Conservation (phyloP, 2,329 filamentous ascomycete genomes). For the Rosellinia necatrix region DNA sequence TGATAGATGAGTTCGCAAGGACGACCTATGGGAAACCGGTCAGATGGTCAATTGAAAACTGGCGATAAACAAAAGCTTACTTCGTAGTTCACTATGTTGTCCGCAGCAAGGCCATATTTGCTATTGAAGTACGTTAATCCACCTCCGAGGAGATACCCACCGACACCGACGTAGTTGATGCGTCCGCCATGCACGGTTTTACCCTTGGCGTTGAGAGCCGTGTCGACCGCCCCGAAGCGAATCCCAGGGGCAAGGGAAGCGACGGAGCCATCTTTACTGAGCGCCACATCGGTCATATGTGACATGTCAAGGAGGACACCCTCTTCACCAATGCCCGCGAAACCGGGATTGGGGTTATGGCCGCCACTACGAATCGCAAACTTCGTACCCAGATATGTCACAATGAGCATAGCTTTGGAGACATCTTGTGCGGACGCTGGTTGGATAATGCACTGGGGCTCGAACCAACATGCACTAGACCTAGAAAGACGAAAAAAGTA, state of each 20-base stretch:
- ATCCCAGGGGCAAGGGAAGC: background rate
- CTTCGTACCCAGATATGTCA: background rate
- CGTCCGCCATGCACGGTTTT: background rate
- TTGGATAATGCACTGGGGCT: background rate
- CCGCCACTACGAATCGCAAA: slow-evolving; percentile 29
- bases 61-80: background rate
- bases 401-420: background rate
- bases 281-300: background rate
- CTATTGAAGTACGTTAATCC: background rate
- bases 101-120: background rate
- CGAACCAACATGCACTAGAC: slow-evolving; percentile 2
- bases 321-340: slow-evolving; percentile 24
- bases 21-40: background rate
- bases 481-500: no score
- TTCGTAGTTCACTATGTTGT: background rate
- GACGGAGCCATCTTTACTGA: background rate
- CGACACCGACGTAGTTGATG: background rate
- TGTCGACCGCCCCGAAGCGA: background rate
- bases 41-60: no score
- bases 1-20: background rate
- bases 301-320: slow-evolving; percentile 14
- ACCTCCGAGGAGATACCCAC: background rate
- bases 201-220: background rate
- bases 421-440: background rate
- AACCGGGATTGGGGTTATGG: slow-evolving; percentile 27